Base-by-base conservation (phyloP, 1,139 yeast species). In the Candida labiduridarum region DNA sequence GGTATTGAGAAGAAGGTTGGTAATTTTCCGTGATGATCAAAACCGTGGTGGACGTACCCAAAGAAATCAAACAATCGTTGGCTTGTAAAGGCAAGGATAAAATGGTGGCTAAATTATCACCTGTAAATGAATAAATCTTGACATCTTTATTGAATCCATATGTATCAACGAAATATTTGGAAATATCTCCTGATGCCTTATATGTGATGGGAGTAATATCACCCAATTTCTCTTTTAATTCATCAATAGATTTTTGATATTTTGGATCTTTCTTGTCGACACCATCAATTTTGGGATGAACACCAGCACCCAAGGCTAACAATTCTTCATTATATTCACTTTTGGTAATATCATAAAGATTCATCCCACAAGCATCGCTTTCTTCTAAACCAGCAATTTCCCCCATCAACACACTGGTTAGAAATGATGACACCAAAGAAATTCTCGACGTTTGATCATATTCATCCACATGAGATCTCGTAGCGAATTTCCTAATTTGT, bases 311-410 rank as follows among this genome's bases (percentile, higher is more conserved):
- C 16, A 79, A 64, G 4, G 82, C 72, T 33, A 79, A 63, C 44
- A 89, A 72, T 16, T 74, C 74, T 11, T 79, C 80, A 60, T 82
- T 74, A 74, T 82, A 88, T 27, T 74, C 65, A 39, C 76, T 71
- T 29, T 79, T 71, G 15, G 71, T 55, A 41, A 90, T 78, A 64
- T 89, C 92, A 72, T 89, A 89, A 46, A 91, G 62, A 59, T 89
- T 90, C 94, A 89, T 89, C 4, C 97, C 97, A 68, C 97, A 89
- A 1, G 89, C 96, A 66, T 90, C 97, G 14, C 92, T 84, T 59
- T 86, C 85, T 59, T 91, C 97, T 47, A 90, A 72, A 2, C 80
- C 77, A 3, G 87, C 76, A 35, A 87, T 71, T 48, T 74, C 59
- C 9, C 96, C 96, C 25, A 85, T 69, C 39, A 91, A 72, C 11